These are phyloP conservation scores for Fusarium haematococcum DNA, from an alignment of 2,329 filamentous ascomycete species.

Conservation along the genomic window DNA sequence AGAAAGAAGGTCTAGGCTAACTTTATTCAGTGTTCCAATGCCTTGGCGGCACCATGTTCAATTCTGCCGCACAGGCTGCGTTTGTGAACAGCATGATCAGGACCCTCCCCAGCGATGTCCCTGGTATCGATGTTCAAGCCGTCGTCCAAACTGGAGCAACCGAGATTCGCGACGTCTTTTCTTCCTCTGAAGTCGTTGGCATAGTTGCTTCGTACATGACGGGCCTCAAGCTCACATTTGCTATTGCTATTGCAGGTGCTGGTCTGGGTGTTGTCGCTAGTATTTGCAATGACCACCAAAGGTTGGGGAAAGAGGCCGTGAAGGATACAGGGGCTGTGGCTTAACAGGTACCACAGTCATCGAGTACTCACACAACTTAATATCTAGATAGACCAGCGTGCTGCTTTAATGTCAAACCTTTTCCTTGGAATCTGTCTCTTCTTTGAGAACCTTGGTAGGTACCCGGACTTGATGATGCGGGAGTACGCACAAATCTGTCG, in stretches of 20 bases:
- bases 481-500: too few relatives aligned
- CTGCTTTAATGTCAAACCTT: background rate
- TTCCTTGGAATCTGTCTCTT: background rate
- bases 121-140: conserved; percentile 49
- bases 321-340: background rate
- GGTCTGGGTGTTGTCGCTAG: conserved; percentile 43
- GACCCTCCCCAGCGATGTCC: conserved; percentile 48
- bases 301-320: background rate
- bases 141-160: conserved; percentile 63
- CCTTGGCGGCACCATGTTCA: conserved; percentile 62
- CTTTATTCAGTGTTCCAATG: conserved; percentile 57
- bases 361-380: background rate
- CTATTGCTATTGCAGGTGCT: conserved; percentile 64
- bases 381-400: background rate
- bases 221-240: conserved; percentile 72
- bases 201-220: conserved; percentile 73
- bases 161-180: conserved; percentile 65
- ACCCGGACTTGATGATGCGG: too few relatives aligned
- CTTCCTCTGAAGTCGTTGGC: conserved; percentile 57
- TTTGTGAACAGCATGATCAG: conserved; percentile 59
- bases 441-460: too few relatives aligned
- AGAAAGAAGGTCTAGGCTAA: conserved; percentile 19
- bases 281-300: background rate
- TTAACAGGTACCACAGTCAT: background rate
- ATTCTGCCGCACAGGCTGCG: conserved; percentile 60